These are phyloP conservation scores for Vitellaria paradoxa DNA, from an alignment of 179 eudicot genomes.

Conservation along the genomic window DNA sequence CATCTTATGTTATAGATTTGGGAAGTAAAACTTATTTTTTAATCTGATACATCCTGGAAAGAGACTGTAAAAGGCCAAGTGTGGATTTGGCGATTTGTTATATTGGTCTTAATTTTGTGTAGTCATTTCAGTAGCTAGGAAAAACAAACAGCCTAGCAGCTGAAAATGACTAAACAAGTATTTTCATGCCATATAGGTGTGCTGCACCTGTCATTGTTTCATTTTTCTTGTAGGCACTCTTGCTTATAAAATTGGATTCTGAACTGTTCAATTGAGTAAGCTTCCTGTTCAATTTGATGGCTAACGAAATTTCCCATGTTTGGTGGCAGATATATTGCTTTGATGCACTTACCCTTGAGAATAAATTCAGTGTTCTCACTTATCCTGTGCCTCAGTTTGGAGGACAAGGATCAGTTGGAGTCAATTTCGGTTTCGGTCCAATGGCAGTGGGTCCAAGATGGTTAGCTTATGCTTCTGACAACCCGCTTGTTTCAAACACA, in stretches of 20 bases:
- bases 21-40: neutral
- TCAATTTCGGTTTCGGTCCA: conserved; percentile 80
- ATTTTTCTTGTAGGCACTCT: neutral
- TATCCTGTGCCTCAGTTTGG: conserved; percentile 73
- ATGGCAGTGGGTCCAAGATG: conserved; percentile 94
- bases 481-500: conserved; percentile 53
- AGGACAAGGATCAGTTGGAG: conserved; percentile 58
- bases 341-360: conserved; percentile 77
- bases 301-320: neutral
- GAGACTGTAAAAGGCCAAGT: too few relatives aligned
- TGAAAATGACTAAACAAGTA: neutral
- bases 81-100: neutral
- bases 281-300: conserved; percentile 5
- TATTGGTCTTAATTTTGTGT: neutral
- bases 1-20: neutral
- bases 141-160: neutral
- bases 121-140: neutral
- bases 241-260: neutral
- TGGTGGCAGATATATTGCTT: conserved; percentile 78
- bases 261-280: neutral
- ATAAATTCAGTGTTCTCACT: conserved; percentile 75
- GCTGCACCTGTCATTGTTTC: neutral
- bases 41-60: neutral
- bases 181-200: neutral
- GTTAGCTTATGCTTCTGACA: conserved; percentile 86